Percentiles rank a stretch among this genome's conserved stretches.
Conservation (phyloP, 2,329 filamentous ascomycete species). For the Xylaria sp. region DNA sequence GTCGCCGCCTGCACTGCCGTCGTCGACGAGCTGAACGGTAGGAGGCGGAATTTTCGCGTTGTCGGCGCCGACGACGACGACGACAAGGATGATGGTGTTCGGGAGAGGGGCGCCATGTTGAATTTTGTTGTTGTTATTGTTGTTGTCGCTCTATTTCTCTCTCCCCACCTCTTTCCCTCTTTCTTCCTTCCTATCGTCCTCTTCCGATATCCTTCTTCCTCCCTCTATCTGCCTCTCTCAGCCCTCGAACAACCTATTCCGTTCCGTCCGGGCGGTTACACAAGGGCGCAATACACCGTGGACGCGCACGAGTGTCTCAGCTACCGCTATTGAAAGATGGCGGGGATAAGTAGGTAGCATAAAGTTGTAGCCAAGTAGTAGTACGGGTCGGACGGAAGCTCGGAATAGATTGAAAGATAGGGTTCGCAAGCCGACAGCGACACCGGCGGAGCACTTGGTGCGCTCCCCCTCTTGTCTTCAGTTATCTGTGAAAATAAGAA, state of each 20-base stretch:
- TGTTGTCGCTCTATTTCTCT: background rate
- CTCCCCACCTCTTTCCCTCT: background rate
- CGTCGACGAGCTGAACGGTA: constrained; percentile 70
- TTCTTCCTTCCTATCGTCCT: background rate
- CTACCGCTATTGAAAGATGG: constrained; percentile 11
- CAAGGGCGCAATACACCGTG: background rate
- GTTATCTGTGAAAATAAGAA: background rate
- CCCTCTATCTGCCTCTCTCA: background rate
- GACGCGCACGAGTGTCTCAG: background rate
- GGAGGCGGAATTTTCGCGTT: constrained; percentile 50
- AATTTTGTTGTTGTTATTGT: too few species aligned
- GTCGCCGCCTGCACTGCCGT: constrained; percentile 73
- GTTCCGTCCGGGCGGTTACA: background rate
- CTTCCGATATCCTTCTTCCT: background rate
- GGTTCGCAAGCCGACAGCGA: constrained; percentile 5
- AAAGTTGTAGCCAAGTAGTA: background rate
- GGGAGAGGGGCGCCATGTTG: constrained; percentile 34
- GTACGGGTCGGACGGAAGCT: background rate
- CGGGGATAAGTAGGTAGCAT: background rate
- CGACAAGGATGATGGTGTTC: constrained; percentile 2
- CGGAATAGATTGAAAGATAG: background rate
- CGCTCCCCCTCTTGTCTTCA: background rate
- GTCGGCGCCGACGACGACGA: too few species aligned
- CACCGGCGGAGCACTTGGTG: background rate
- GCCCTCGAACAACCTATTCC: background rate